A percentile compares a stretch with the other conserved stretches of the same genome.
Evolutionary conservation across 2,329 filamentous ascomycete genomes (phyloP).

Genomic region (Phaeophleospora eucalypticola): DNA sequence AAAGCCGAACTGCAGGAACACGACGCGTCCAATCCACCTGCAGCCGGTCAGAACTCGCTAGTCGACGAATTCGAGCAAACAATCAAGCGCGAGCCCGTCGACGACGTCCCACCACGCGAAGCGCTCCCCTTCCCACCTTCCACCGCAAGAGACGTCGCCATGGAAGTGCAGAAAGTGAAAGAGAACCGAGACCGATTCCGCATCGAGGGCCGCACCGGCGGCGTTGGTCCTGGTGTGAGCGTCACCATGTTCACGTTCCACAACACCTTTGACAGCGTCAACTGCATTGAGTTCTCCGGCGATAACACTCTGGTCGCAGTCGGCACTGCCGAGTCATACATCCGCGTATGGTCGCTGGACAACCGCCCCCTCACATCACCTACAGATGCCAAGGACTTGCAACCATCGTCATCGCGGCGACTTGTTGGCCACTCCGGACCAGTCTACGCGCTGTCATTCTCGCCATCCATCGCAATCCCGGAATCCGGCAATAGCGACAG

Average conservation of each 20-base stretch:
- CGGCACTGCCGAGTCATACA: conserved; percentile 90
- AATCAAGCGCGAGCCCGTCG: conserved; percentile 83
- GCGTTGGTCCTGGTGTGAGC: conserved; percentile 76
- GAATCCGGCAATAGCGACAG: conserved; percentile 32
- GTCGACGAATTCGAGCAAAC: conserved; percentile 81
- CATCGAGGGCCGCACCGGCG: conserved; percentile 79
- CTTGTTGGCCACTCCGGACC: conserved; percentile 85
- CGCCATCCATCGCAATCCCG: conserved; percentile 57
- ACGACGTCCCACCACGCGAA: conserved; percentile 68
- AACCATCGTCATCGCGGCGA: conserved; percentile 63
- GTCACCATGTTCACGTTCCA: conserved; percentile 98
- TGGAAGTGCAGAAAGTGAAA: conserved; percentile 90
- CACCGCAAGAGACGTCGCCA: conserved; percentile 80
- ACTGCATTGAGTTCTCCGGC: conserved; percentile 93
- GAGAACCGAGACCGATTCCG: conserved; percentile 90
- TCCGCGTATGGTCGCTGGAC: conserved; percentile 88
- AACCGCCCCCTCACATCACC: conserved; percentile 73
- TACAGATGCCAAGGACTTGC: conserved; percentile 57
- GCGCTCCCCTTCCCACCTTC: conserved; percentile 85
- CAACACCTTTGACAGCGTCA: conserved; percentile 86
- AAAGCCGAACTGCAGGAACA: conserved; percentile 82
- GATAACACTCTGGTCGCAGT: conserved; percentile 83
- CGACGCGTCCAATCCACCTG: conserved; percentile 71
- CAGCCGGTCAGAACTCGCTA: conserved; percentile 65
- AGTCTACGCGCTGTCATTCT: conserved; percentile 86